Percentiles rank a stretch among this genome's conserved stretches.
phyloP scores from a whole-genome alignment of 2,329 filamentous ascomycete species.

The Fusarium cyanostomum region DNA sequence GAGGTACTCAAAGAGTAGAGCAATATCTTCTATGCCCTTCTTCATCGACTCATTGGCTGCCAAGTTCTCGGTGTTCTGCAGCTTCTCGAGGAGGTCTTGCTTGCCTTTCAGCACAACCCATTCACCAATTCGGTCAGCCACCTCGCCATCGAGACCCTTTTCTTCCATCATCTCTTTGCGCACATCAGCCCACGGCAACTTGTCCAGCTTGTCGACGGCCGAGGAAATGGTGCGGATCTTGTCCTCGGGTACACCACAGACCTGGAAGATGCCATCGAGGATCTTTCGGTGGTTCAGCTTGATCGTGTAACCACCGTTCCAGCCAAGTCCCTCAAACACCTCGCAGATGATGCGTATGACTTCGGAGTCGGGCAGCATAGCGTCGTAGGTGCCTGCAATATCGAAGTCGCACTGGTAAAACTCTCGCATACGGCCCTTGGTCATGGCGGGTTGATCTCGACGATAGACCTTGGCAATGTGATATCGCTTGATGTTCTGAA shows the following conservation, averaged over 20 bases:
- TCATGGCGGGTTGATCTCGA: constrained; percentile 68
- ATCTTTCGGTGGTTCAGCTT: constrained; percentile 97
- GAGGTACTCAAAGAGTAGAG: constrained; percentile 82
- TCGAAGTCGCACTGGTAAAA: constrained; percentile 99
- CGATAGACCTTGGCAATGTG: constrained; percentile 88
- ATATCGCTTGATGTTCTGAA: constrained; percentile 90
- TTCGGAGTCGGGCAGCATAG: constrained; percentile 93
- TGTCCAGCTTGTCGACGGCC: constrained; percentile 96
- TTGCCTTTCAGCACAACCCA: constrained; percentile 83
- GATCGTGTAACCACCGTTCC: constrained; percentile 80
- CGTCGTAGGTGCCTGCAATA: constrained; percentile 86
- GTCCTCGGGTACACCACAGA: constrained; percentile 86
- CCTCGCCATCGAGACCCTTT: constrained; percentile 79
- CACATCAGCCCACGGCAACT: constrained; percentile 89
- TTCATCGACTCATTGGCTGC: constrained; percentile 78
- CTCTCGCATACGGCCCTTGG: constrained; percentile 92
- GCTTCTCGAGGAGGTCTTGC: constrained; percentile 75
- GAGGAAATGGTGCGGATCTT: constrained; percentile 91
- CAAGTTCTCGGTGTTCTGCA: constrained; percentile 74
- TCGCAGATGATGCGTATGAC: constrained; percentile 85
- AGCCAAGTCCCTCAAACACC: constrained; percentile 83
- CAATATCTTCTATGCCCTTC: constrained; percentile 83
- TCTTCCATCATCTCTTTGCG: constrained; percentile 93
- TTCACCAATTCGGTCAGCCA: constrained; percentile 87
- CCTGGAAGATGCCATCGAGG: constrained; percentile 89